Percentiles rank a stretch among this genome's conserved stretches.
These are phyloP conservation scores for Tolypocladium guangdongense DNA, from an alignment of 2,329 filamentous ascomycete species.

Conservation along the genomic window DNA sequence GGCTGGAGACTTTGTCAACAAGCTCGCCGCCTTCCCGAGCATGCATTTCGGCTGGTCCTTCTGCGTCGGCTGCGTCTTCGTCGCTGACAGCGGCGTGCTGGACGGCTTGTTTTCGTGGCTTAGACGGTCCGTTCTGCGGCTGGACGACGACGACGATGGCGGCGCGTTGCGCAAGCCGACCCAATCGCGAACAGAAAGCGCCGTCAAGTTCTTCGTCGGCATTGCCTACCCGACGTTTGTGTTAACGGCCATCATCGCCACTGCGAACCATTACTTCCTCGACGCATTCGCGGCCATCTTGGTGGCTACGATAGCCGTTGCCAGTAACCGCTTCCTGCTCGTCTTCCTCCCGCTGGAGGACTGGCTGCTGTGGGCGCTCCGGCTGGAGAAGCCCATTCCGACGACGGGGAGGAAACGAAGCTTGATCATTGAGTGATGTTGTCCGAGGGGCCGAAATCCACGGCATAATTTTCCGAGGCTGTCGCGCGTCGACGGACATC, in stretches of 20 bases:
- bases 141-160: not conserved
- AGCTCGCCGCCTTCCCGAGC: slow-evolving; percentile 45
- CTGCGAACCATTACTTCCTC: slow-evolving; percentile 63
- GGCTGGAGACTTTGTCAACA: slow-evolving; percentile 44
- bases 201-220: slow-evolving; percentile 34
- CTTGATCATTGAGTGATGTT: slow-evolving; percentile 6
- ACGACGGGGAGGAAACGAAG: slow-evolving; percentile 25
- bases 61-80: slow-evolving; percentile 37
- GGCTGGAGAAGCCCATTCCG: slow-evolving; percentile 53
- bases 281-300: slow-evolving; percentile 58
- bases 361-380: slow-evolving; percentile 51
- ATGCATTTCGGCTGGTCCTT: slow-evolving; percentile 47
- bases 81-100: slow-evolving; percentile 39
- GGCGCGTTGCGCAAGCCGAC: not conserved
- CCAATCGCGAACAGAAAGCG: slow-evolving; percentile 22
- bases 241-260: slow-evolving; percentile 56
- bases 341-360: slow-evolving; percentile 58
- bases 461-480: not conserved
- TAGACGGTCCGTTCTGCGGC: not conserved
- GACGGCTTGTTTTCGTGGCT: slow-evolving; percentile 17
- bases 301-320: slow-evolving; percentile 56
- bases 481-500: not conserved
- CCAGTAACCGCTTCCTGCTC: slow-evolving; percentile 40
- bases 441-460: not conserved
- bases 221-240: slow-evolving; percentile 55